Base-by-base conservation (phyloP, 2,329 filamentous ascomycete species). In the Neonectria ditissima region DNA sequence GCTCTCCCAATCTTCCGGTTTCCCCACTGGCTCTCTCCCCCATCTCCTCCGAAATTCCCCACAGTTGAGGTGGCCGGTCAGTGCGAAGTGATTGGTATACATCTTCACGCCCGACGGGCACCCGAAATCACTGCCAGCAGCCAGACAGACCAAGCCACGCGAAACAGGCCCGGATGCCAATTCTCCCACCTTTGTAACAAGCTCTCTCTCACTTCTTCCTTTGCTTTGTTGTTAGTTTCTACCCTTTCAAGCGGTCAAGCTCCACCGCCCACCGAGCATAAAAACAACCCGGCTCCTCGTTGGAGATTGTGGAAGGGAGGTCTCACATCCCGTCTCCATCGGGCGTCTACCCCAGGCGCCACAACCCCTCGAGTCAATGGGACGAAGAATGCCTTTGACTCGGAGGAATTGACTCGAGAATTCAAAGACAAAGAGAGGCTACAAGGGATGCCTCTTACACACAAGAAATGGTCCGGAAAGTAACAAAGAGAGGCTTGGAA, bases 261-360 rank as follows among this genome's bases (percentile, higher is more conserved):
- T 16, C 24, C n/a, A 9, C 24, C n/a, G 16, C 24, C 4, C 1
- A 6, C 37, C 41, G 55, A 41, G 18, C 34, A 51, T 24, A 30
- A 9, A 9, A 30, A 48, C 26, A 48, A 18, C 45, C 28, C 18
- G 34, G 41, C 45, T 45, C 18, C 22, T 26, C 66, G 69, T 66
- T 63, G 67, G 70, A 50, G 28, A 43, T 37, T 47, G 56, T 20
- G 47, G 45, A 14, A 24, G 34, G 34, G 32, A 47, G 39, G 56
- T 43, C 47, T 43, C 37, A 47, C 44, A 14, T 48, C 30, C 43
- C 20, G 20, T 41, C 50, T 45, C 51, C 52, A 44, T 50, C 44
- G 43, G 34, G 39, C 45, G 34, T 44, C 34, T 55, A 55, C 34
- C 51, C 58, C 52, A 51, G 45, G 39, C 51, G 34, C 51, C 58